Conservation (phyloP, 73 alveolate species). For the Paramecium tetraurelia region DNA sequence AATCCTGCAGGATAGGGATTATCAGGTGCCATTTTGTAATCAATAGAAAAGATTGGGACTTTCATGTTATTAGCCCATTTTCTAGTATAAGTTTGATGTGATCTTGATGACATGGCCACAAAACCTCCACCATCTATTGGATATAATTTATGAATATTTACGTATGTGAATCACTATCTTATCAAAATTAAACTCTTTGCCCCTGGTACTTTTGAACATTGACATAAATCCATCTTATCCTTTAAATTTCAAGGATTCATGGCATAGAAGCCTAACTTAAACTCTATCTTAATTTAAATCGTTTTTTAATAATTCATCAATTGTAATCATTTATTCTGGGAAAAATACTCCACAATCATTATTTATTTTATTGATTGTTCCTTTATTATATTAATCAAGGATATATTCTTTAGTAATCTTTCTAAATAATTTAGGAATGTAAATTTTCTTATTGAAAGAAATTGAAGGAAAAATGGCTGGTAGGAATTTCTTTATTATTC, state of each 20-base stretch:
- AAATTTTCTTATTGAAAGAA: slow-evolving; percentile 32
- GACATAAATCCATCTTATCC: background rate
- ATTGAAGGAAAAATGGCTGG: slow-evolving; percentile 20
- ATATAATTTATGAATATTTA: background rate
- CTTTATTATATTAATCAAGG: slow-evolving; percentile 3
- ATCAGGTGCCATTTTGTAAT: slow-evolving; percentile 94
- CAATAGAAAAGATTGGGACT: slow-evolving; percentile 89
- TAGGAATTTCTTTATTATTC: background rate
- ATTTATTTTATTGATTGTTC: slow-evolving; percentile 44
- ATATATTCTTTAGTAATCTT: slow-evolving; percentile 44
- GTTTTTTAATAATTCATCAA: slow-evolving; percentile 17
- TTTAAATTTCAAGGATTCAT: background rate
- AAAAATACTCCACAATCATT: background rate
- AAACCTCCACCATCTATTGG: slow-evolving; percentile 94
- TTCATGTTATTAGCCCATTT: slow-evolving; percentile 84
- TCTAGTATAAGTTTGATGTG: slow-evolving; percentile 89
- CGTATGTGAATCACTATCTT: slow-evolving; percentile 85
- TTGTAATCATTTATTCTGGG: background rate
- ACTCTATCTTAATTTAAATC: slow-evolving; percentile 9
- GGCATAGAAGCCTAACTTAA: slow-evolving; percentile 13
- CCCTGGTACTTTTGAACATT: background rate
- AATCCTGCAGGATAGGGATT: slow-evolving; percentile 91
- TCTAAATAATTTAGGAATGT: slow-evolving; percentile 15
- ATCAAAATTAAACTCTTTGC: background rate
- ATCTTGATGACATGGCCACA: slow-evolving; percentile 89